Conservation (phyloP, 768 basidiomycete genomes). For the Lactifluus echinatus region DNA sequence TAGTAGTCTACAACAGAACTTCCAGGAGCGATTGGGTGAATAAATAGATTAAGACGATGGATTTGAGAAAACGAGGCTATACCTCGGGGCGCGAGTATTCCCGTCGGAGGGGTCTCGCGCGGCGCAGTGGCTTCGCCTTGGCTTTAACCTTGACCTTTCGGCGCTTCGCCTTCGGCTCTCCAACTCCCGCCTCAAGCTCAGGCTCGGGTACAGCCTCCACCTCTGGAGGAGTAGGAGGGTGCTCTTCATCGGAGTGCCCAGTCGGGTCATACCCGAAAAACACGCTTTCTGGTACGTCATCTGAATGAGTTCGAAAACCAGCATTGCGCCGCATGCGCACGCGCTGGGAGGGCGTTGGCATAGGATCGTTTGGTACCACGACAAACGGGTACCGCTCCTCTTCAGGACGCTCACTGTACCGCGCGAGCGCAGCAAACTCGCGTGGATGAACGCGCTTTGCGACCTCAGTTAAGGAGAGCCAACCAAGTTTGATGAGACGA, state of each 20-base stretch:
- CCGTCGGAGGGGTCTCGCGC: slow-evolving; percentile 1
- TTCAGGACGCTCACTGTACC: slow-evolving; percentile 21
- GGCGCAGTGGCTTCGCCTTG: neutral
- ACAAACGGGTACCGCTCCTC: slow-evolving; percentile 23
- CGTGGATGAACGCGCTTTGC: slow-evolving; percentile 18
- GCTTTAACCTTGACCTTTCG: neutral
- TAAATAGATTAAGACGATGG: neutral
- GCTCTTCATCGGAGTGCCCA: slow-evolving; percentile 4
- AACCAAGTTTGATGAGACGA: slow-evolving; percentile 24
- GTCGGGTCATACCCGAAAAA: slow-evolving; percentile 19
- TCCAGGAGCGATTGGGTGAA: neutral
- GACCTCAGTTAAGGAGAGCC: slow-evolving; percentile 25
- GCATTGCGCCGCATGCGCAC: slow-evolving; percentile 17
- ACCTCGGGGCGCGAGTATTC: slow-evolving; percentile 7
- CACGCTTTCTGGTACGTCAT: slow-evolving; percentile 22
- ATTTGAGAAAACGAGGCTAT: neutral
- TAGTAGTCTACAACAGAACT: neutral
- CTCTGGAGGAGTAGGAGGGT: neutral
- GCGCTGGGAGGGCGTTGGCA: slow-evolving; percentile 24
- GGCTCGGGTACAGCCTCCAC: neutral
- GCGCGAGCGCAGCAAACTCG: slow-evolving; percentile 20
- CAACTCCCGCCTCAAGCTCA: neutral
- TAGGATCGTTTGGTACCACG: slow-evolving; percentile 3
- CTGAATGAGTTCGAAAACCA: slow-evolving; percentile 1
- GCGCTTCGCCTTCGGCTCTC: slow-evolving; percentile 6